phyloP scores from a whole-genome alignment of 192 early-diverging fungal species.

The Entophlyctis luteolus region DNA sequence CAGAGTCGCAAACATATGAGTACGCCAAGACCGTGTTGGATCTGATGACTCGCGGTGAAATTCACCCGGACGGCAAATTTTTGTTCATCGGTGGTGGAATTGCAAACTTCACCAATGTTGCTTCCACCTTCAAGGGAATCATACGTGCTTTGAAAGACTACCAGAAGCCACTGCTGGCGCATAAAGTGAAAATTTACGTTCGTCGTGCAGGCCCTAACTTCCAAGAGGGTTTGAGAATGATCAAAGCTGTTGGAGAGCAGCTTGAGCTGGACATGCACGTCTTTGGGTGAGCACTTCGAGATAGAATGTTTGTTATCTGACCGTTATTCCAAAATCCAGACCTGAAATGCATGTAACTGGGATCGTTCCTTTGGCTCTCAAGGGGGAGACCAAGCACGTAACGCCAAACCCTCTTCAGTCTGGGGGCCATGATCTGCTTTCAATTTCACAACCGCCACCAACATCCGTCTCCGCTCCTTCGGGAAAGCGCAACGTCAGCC shows the following conservation, averaged over 20 bases:
- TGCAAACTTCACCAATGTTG: slow-evolving; percentile 99
- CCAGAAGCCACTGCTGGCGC: slow-evolving; percentile 78
- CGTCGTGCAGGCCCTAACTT: slow-evolving; percentile 99
- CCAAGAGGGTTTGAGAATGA: slow-evolving; percentile 95
- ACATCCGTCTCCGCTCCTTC: slow-evolving; percentile 6
- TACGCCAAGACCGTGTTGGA: slow-evolving; percentile 98
- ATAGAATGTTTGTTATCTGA: no score
- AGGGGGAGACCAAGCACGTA: slow-evolving; percentile 56
- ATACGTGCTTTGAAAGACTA: slow-evolving; percentile 90
- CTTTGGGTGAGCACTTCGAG: no score
- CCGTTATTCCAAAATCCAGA: slow-evolving; percentile 38
- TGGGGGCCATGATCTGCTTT: slow-evolving; percentile 24
- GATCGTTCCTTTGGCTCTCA: slow-evolving; percentile 90
- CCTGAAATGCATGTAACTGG: slow-evolving; percentile 99
- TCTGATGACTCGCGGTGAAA: slow-evolving; percentile 87
- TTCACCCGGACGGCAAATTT: slow-evolving; percentile 88
- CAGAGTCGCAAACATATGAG: slow-evolving; percentile 99
- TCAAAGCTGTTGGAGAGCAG: slow-evolving; percentile 88
- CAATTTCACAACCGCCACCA: slow-evolving; percentile 14
- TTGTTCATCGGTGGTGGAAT: slow-evolving; percentile 98
- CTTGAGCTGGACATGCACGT: slow-evolving; percentile 93
- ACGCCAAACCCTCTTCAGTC: background rate
- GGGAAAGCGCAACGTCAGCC: background rate
- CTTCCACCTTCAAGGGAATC: slow-evolving; percentile 98
- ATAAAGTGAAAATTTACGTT: slow-evolving; percentile 91